These are phyloP conservation scores for Xylaria sp. DNA, from an alignment of 2,329 filamentous ascomycete species.

Conservation along the genomic window DNA sequence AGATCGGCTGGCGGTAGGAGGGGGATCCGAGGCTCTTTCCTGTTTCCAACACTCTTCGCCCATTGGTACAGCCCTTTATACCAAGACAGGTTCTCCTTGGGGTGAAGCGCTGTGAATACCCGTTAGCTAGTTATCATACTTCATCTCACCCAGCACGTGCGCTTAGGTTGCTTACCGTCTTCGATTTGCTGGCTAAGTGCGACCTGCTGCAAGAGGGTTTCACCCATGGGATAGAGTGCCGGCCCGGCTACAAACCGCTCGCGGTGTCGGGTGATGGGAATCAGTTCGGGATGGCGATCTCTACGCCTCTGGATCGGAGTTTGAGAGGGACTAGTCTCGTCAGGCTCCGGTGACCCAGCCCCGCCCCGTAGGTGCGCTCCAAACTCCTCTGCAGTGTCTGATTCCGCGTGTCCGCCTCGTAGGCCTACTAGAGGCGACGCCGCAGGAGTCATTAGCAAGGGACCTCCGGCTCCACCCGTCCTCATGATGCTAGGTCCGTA, in stretches of 20 bases:
- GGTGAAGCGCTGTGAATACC: slow-evolving; percentile 25
- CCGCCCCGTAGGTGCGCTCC: no score
- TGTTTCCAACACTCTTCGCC: slow-evolving; percentile 9
- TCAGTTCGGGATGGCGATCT: slow-evolving; percentile 6
- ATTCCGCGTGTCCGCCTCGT: no score
- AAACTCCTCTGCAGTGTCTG: no score
- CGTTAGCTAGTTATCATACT: slow-evolving; percentile 20
- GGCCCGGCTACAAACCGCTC: slow-evolving; percentile 35
- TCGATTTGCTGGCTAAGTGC: slow-evolving; percentile 31
- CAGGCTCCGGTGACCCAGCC: no score
- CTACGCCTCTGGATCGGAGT: no score
- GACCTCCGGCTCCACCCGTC: no score
- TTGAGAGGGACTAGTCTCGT: no score
- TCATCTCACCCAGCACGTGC: no score
- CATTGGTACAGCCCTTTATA: slow-evolving; percentile 11
- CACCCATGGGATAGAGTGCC: slow-evolving; percentile 41
- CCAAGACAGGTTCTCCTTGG: neutral
- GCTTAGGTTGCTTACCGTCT: slow-evolving; percentile 22
- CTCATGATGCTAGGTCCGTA: no score
- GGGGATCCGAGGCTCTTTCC: slow-evolving; percentile 18
- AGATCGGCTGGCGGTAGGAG: slow-evolving; percentile 27
- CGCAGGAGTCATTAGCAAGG: no score
- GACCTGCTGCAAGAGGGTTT: slow-evolving; percentile 41
- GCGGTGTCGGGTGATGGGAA: slow-evolving; percentile 24
- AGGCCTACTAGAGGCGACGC: no score